These are phyloP conservation scores for Trichoderma sp. DNA, from an alignment of 2,329 filamentous ascomycete genomes.

Conservation along the genomic window DNA sequence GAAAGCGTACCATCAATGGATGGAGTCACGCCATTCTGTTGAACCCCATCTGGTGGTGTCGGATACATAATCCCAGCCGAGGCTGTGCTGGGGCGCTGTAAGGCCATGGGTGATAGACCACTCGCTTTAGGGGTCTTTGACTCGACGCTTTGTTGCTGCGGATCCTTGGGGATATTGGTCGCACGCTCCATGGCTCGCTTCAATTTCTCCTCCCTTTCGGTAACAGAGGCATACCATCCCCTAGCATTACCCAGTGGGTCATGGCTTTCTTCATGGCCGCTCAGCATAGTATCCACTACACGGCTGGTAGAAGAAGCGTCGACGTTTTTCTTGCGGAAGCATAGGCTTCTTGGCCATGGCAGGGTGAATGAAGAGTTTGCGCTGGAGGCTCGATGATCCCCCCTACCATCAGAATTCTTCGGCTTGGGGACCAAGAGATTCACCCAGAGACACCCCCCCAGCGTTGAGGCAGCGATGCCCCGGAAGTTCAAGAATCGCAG, in stretches of 20 bases:
- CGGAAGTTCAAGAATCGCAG: slow-evolving; percentile 49
- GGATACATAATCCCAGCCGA: slow-evolving; percentile 61
- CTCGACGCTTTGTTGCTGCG: slow-evolving; percentile 42
- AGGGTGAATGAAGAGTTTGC: slow-evolving; percentile 40
- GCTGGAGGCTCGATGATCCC: slow-evolving; percentile 40
- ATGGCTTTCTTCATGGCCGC: slow-evolving; percentile 41
- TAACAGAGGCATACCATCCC: slow-evolving; percentile 44
- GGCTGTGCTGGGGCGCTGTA: slow-evolving; percentile 48
- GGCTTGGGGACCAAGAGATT: slow-evolving; percentile 48
- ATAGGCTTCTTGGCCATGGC: slow-evolving; percentile 54
- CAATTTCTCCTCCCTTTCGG: slow-evolving; percentile 47
- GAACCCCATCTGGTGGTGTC: slow-evolving; percentile 66
- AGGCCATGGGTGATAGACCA: slow-evolving; percentile 50
- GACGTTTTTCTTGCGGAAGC: slow-evolving; percentile 49
- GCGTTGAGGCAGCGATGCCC: slow-evolving; percentile 43
- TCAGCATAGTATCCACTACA: slow-evolving; percentile 38
- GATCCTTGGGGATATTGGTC: slow-evolving; percentile 40
- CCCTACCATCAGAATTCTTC: slow-evolving; percentile 41
- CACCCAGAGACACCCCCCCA: slow-evolving; percentile 49
- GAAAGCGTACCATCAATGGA: slow-evolving; percentile 54
- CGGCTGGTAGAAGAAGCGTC: slow-evolving; percentile 39
- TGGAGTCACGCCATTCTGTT: slow-evolving; percentile 52
- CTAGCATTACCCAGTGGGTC: slow-evolving; percentile 50
- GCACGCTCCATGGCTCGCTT: slow-evolving; percentile 53
- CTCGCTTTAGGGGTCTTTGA: slow-evolving; percentile 42